Percentiles rank a stretch among this genome's conserved stretches.
phyloP scores from a whole-genome alignment of 148 eudicot genomes.

The Simmondsia chinensis region DNA sequence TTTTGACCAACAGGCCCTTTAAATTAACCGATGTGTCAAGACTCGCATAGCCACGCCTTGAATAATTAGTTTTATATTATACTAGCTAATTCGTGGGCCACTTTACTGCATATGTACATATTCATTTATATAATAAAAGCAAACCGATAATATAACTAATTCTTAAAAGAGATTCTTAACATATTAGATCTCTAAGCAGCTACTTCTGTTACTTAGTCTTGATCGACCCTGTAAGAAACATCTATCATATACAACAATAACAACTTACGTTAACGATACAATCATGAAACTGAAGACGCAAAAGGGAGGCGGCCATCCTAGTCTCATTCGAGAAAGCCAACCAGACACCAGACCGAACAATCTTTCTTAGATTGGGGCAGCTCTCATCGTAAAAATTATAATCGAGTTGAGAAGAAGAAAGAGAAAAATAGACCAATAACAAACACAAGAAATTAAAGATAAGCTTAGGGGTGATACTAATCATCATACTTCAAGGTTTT shows the following conservation, averaged over 20 bases:
- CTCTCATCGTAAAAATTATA: constrained; percentile 29
- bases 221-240: too few relatives aligned
- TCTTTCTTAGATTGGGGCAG: constrained; percentile 44
- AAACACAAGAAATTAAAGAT: constrained; percentile 13
- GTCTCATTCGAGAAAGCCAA: constrained; percentile 58
- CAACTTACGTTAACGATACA: constrained; percentile 55
- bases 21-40: too few relatives aligned
- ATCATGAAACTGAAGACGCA: constrained; percentile 75
- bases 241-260: background rate
- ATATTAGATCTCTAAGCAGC: too few relatives aligned
- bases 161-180: too few relatives aligned
- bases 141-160: too few relatives aligned
- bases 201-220: too few relatives aligned
- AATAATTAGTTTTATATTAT: too few relatives aligned
- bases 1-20: too few relatives aligned
- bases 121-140: too few relatives aligned
- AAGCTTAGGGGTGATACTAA: background rate
- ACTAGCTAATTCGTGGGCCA: too few relatives aligned
- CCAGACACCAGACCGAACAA: constrained; percentile 40
- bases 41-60: too few relatives aligned
- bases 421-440: constrained; percentile 15
- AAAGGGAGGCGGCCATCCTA: constrained; percentile 67
- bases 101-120: too few relatives aligned
- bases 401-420: constrained; percentile 44
- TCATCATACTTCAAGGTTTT: background rate